A percentile compares a stretch with the other conserved stretches of the same genome.
These are phyloP conservation scores for Collybiopsis luxurians DNA, from an alignment of 768 basidiomycete species.

Conservation along the genomic window DNA sequence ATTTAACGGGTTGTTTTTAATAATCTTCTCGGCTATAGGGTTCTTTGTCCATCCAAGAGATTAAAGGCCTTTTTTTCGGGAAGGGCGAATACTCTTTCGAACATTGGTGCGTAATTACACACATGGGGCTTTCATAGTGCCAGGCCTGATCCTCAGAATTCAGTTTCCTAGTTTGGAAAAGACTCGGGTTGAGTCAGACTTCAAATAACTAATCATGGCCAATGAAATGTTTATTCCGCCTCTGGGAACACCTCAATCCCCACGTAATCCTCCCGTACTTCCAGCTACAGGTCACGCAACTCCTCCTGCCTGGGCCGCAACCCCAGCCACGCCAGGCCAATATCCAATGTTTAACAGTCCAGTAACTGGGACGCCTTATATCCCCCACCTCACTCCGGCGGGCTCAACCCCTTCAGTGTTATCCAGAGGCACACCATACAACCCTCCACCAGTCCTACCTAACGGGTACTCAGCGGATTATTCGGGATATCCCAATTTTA, in stretches of 20 bases:
- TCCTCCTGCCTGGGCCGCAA: not conserved
- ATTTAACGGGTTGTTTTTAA: too few relatives aligned
- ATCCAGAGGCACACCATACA: not conserved
- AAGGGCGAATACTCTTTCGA: too few relatives aligned
- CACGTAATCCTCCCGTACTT: constrained; percentile 3
- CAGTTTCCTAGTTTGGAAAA: not conserved
- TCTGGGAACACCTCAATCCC: constrained; percentile 7
- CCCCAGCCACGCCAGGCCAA: not conserved
- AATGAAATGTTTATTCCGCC: constrained; percentile 8
- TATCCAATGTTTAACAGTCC: constrained; percentile 7
- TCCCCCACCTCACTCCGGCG: not conserved
- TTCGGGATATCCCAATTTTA: not conserved
- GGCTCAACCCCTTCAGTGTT: not conserved
- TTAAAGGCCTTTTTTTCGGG: not conserved
- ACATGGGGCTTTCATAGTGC: not conserved
- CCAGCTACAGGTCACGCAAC: not conserved
- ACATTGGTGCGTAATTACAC: not conserved
- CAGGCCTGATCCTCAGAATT: not conserved
- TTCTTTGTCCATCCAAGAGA: too few relatives aligned
- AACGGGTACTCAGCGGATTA: not conserved
- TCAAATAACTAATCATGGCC: constrained; percentile 2
- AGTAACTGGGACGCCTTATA: not conserved
- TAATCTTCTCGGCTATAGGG: too few relatives aligned
- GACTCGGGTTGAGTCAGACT: not conserved
- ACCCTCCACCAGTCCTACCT: not conserved